These are phyloP conservation scores for Paralagenidium karlingii DNA, from an alignment of 352 stramenopile species.

Conservation along the genomic window DNA sequence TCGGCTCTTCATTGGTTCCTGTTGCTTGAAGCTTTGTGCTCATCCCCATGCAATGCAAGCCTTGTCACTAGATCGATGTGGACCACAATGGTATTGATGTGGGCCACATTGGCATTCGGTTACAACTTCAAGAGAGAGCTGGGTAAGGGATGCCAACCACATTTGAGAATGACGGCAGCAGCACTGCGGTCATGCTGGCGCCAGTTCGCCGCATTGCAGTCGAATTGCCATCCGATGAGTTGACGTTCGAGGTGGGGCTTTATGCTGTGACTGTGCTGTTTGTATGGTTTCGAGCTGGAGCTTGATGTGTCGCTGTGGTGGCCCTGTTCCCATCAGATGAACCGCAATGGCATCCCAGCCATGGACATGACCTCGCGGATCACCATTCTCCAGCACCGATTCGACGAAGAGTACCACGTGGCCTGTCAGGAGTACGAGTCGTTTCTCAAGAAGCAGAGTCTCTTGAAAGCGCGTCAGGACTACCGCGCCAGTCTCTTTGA, in stretches of 20 bases:
- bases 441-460: conserved; percentile 17
- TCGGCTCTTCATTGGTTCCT: too few species aligned
- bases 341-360: conserved; percentile 28
- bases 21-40: too few species aligned
- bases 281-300: neutral
- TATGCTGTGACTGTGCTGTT: neutral
- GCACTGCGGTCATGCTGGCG: too few species aligned
- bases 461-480: conserved; percentile 29
- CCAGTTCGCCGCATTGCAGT: conserved; percentile 25
- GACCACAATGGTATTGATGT: too few species aligned
- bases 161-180: too few species aligned
- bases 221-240: conserved; percentile 35
- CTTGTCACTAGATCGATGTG: too few species aligned
- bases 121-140: too few species aligned
- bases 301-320: neutral
- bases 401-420: conserved; percentile 47
- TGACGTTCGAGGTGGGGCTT: conserved; percentile 34
- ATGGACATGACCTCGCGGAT: conserved; percentile 30
- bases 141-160: too few species aligned
- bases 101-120: too few species aligned
- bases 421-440: conserved; percentile 19
- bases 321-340: conserved; percentile 16
- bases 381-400: conserved; percentile 31
- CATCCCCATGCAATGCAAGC: too few species aligned
- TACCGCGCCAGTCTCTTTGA: conserved; percentile 25